Conservation (phyloP, 345 rosid genomes). For the Syzygium oleosum region DNA sequence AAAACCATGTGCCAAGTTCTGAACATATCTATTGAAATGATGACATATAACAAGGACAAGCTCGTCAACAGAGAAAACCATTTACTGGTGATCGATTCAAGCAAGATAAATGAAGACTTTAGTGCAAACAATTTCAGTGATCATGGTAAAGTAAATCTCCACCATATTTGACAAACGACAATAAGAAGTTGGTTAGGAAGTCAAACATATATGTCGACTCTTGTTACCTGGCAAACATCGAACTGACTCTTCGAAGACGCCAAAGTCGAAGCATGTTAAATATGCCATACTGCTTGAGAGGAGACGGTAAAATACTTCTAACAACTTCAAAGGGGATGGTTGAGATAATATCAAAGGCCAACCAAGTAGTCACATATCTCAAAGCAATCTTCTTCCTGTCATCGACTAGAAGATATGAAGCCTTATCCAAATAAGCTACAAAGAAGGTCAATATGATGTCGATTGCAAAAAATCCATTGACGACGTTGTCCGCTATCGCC, state of each 20-base stretch:
- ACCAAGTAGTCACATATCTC: conserved; percentile 52
- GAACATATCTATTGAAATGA: neutral
- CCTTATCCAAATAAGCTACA: conserved; percentile 65
- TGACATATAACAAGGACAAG: neutral
- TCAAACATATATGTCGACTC: neutral
- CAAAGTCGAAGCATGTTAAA: conserved; percentile 83
- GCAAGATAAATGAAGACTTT: neutral
- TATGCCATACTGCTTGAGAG: conserved; percentile 45
- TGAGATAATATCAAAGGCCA: conserved; percentile 57
- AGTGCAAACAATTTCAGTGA: neutral
- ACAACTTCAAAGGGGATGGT: conserved; percentile 63
- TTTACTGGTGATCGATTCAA: neutral
- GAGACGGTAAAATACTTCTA: conserved; percentile 26
- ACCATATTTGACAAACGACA: neutral
- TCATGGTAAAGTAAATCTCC: neutral
- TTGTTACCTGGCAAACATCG: conserved; percentile 28
- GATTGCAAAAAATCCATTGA: conserved; percentile 52
- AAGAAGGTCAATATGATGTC: conserved; percentile 81
- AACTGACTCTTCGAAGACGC: conserved; percentile 86
- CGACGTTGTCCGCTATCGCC: conserved; percentile 42
- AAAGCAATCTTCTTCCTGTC: conserved; percentile 44
- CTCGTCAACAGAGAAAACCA: neutral
- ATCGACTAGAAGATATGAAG: conserved; percentile 58
- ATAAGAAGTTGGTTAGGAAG: neutral
- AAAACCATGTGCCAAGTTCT: neutral